Percentiles rank a stretch among this genome's conserved stretches.
Conservation (phyloP, 23 red algal species). For the Gracilariopsis chorda region DNA sequence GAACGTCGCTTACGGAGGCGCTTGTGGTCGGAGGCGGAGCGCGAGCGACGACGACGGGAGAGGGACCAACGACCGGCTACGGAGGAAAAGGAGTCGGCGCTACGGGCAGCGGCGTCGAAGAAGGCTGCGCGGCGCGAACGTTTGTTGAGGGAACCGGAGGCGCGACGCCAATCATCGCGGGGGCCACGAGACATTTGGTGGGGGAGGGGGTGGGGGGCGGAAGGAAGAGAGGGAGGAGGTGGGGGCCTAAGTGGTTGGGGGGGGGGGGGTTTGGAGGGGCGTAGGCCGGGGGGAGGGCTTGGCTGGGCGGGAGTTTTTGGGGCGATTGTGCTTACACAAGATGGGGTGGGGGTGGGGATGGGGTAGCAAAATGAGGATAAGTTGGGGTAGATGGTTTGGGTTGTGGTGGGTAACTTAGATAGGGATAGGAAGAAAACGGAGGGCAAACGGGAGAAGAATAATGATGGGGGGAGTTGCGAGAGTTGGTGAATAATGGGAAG, state of each 20-base stretch:
- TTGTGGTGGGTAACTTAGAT: neutral
- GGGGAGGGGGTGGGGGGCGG: neutral
- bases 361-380: neutral
- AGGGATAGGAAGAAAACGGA: neutral
- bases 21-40: conserved; percentile 49
- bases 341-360: neutral
- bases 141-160: conserved; percentile 61
- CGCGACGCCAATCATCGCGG: conserved; percentile 64
- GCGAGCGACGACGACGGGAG: conserved; percentile 49
- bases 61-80: conserved; percentile 58
- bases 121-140: conserved; percentile 43
- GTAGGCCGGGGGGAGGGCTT: neutral
- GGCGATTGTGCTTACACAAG: neutral
- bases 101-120: conserved; percentile 64
- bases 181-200: conserved; percentile 1
- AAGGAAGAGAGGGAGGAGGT: neutral
- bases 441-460: neutral
- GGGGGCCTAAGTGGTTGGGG: neutral
- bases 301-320: no score
- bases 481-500: neutral
- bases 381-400: neutral
- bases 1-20: conserved; percentile 64
- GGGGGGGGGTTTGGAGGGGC: no score
- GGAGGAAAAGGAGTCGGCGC: conserved; percentile 58
- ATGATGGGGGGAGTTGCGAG: neutral